These are phyloP conservation scores for Penicillium riverlandense DNA, from an alignment of 495 filamentous ascomycete species.

Conservation along the genomic window DNA sequence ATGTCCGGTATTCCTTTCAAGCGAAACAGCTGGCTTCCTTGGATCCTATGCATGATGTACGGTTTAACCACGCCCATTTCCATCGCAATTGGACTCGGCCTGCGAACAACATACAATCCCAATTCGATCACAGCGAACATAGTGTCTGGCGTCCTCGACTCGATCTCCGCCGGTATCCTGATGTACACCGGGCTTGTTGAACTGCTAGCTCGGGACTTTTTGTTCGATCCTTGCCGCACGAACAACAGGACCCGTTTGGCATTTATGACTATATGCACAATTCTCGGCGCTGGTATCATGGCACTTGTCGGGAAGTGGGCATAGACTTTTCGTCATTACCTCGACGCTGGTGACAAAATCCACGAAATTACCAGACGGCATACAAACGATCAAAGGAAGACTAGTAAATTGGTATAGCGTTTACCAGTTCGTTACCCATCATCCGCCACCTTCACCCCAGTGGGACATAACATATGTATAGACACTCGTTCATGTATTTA, in stretches of 20 bases:
- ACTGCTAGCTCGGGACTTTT: too few species aligned
- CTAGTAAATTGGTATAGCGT: too few species aligned
- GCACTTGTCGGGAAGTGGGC: constrained; percentile 36
- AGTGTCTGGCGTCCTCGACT: constrained; percentile 31
- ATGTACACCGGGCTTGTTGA: constrained; percentile 37
- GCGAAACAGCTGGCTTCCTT: constrained; percentile 25
- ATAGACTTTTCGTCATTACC: too few species aligned
- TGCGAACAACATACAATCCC: constrained; percentile 32
- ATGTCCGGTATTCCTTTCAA: constrained; percentile 44
- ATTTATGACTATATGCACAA: constrained; percentile 26
- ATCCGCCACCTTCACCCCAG: too few species aligned
- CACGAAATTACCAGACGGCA: too few species aligned
- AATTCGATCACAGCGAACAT: constrained; percentile 30
- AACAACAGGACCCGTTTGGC: constrained; percentile 22
- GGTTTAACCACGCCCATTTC: too few species aligned
- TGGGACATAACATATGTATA: too few species aligned
- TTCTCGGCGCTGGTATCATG: constrained; percentile 33
- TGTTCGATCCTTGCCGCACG: constrained; percentile 29
- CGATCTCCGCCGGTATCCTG: constrained; percentile 31
- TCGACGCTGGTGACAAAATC: too few species aligned
- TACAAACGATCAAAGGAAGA: too few species aligned
- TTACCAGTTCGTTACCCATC: too few species aligned
- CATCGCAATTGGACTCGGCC: constrained; percentile 30
- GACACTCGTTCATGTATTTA: too few species aligned
- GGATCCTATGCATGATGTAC: constrained; percentile 26